Percentiles rank a stretch among this genome's conserved stretches.
Evolutionary conservation across 2,329 filamentous ascomycete species (phyloP).

Genomic region (Penicillium sp.): DNA sequence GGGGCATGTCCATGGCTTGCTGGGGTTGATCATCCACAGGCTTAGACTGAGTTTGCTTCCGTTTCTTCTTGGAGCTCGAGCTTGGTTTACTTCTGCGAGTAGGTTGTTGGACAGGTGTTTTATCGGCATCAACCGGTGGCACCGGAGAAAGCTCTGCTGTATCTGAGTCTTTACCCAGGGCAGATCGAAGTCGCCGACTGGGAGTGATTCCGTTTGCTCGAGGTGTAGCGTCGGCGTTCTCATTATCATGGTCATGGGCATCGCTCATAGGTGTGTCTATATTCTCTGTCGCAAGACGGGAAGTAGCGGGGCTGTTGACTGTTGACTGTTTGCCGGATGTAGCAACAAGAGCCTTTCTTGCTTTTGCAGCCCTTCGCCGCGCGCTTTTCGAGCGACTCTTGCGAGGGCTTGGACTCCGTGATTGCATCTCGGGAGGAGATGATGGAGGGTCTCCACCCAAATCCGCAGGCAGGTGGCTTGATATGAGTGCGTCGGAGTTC

Average conservation of each 20-base stretch:
- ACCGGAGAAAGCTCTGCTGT: constrained; percentile 1
- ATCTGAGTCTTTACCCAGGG: constrained; percentile 18
- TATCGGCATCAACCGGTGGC: constrained; percentile 6
- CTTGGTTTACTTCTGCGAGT: constrained; percentile 12
- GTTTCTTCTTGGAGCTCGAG: constrained; percentile 17
- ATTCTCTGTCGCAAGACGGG: neutral
- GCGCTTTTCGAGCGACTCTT: constrained; percentile 14
- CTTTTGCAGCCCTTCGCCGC: constrained; percentile 16
- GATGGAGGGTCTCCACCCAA: constrained; percentile 33
- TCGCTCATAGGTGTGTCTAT: constrained; percentile 9
- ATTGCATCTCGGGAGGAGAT: constrained; percentile 36
- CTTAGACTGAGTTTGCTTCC: constrained; percentile 4
- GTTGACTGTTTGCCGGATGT: constrained; percentile 6
- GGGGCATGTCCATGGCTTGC: neutral
- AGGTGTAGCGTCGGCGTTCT: constrained; percentile 6
- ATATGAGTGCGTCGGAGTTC: constrained; percentile 26
- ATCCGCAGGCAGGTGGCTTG: neutral
- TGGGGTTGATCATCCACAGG: neutral
- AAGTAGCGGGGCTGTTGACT: constrained; percentile 10
- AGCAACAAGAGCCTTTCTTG: constrained; percentile 13
- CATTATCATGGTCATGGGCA: constrained; percentile 10
- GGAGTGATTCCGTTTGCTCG: constrained; percentile 16
- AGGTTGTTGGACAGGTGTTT: constrained; percentile 1
- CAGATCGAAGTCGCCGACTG: constrained; percentile 28
- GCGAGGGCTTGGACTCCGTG: constrained; percentile 24